Evolutionary conservation across 306 rosid species (phyloP), one percentile per base, ranked within the genome.

Genomic region (Crotalaria pallida): DNA sequence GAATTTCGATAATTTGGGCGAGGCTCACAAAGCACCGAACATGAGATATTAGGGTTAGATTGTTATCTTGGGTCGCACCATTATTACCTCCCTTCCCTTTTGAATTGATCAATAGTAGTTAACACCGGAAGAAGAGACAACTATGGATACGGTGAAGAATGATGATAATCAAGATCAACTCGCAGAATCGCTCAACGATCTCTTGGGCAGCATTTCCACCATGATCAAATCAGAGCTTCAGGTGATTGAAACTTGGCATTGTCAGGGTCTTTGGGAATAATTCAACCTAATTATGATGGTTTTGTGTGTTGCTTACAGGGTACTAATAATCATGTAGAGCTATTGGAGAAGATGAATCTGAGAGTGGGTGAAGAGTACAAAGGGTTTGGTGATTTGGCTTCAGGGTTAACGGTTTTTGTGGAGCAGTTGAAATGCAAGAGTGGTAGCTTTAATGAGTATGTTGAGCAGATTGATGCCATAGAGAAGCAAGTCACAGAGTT

Each of bases 201-300:
- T 91, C 78, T 91, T 87, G 67, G 61, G 71, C 79, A 79, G 92
- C 74, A 82, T 94, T 69, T 77, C 93, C 74, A 59, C 92, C 83
- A 86, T 94, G 91, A 66, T 91, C 87, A 86, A 83, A 83, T 87
- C 91, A 1, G 97, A 94, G 80, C 92, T 94, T 74, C 89, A 87
- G 82, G 98, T 93, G 70, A 55, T 51, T 38, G 49, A 16, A 64
- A 45, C 10, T 16, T 3, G 21, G 19, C 10, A 36, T 19, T 17
- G 33, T n/a, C n/a, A n/a, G n/a, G n/a, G n/a, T n/a, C n/a, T 65
- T 57, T 50, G 45, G 43, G 40, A 69, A 36, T 7, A 69, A 36
- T 7, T 48, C 29, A 27, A 16, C 23, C 61, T 57, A 22, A 29
- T 15, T 3, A 52, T 44, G 6, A 26, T 17, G 19, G 1, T 60